phyloP scores from a whole-genome alignment of 176 grass and related monocot genomes.

The Phragmites australis region DNA sequence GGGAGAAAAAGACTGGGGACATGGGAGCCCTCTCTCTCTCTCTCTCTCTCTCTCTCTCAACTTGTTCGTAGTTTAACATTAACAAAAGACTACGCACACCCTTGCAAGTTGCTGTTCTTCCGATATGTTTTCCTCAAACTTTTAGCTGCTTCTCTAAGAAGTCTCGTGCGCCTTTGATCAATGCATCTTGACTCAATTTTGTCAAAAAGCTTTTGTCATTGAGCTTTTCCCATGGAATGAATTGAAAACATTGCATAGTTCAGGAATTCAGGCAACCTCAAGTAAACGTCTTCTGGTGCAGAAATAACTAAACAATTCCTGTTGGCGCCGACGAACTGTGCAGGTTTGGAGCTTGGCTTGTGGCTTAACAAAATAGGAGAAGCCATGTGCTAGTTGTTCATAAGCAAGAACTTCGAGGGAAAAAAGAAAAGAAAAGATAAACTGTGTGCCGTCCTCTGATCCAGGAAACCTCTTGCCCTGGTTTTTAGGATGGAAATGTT shows the following conservation, averaged over 20 bases:
- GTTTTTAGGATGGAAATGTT: conserved; percentile 37
- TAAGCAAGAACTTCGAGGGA: not conserved
- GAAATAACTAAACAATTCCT: not conserved
- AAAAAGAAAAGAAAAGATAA: not conserved
- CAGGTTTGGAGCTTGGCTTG: conserved; percentile 4
- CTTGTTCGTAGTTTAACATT: conserved; percentile 19
- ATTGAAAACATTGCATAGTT: not conserved
- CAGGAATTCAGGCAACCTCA: not conserved
- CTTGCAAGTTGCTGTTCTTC: not conserved
- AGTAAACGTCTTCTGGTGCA: not conserved
- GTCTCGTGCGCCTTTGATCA: conserved; percentile 12
- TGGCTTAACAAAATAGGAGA: not conserved
- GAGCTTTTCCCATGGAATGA: not conserved
- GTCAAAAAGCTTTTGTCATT: not conserved
- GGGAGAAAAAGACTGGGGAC: not conserved
- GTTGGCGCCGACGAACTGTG: not conserved
- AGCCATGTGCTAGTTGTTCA: conserved; percentile 36
- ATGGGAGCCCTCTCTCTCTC: conserved; percentile 24
- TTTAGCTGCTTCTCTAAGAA: conserved; percentile 27
- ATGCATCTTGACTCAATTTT: not conserved
- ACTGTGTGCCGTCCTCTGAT: conserved; percentile 26
- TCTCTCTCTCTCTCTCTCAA: conserved; percentile 13
- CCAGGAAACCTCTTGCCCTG: conserved; percentile 36
- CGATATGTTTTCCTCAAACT: not conserved
- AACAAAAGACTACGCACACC: conserved; percentile 2